Base-by-base conservation (phyloP, 225 moss, liverwort and hornwort species). In the Ulota crispa region DNA sequence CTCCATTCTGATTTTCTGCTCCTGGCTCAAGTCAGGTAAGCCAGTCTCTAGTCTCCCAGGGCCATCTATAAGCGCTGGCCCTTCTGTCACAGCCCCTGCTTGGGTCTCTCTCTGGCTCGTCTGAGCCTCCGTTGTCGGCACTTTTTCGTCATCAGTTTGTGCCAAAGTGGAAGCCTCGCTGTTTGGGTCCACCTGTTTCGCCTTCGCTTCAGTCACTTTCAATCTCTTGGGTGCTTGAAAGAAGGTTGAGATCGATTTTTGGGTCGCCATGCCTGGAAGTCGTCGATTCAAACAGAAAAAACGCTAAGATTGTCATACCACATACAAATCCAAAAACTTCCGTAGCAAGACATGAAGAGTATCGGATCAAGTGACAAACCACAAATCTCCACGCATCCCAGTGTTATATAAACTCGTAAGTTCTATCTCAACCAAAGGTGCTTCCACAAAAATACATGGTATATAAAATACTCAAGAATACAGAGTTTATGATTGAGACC, bases 1-100 rank as follows among this genome's bases (percentile, higher is more conserved):
- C 69, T 99, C 98, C 95, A 96, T 99, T 78, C 95, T 87, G 75
- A 91, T 91, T 83, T 83, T 93, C 86, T 95, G 98, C 72, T 93
- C 98, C 73, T 83, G 81, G 80, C 61, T 91, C 59, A 94, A n/a
- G 64, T 90, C 87, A 15, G 71, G 28, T 45, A 42, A 36, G 60
- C 32, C 54, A 43, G 72, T 77, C 34, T 87, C 82, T 68, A 72
- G 78, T 42, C 50, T 81, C 64, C 32, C 63, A 64, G 66, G 45
- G 54, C 26, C 53, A 27, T 76, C 81, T 16, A 53, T 66, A 21
- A n/a, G 65, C 43, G 9, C 68, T 37, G 68, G 55, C 10, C n/a
- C 31, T 72, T 73, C 56, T 5, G 78, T 77, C 18, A 47, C 59
- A 9, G 78, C 27, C 56, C 52, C 80, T 66, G 39, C 59, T 47